Percentiles rank a stretch among this genome's conserved stretches.
Evolutionary conservation across 2,329 filamentous ascomycete genomes (phyloP).

Genomic region (Fusarium nygamai): DNA sequence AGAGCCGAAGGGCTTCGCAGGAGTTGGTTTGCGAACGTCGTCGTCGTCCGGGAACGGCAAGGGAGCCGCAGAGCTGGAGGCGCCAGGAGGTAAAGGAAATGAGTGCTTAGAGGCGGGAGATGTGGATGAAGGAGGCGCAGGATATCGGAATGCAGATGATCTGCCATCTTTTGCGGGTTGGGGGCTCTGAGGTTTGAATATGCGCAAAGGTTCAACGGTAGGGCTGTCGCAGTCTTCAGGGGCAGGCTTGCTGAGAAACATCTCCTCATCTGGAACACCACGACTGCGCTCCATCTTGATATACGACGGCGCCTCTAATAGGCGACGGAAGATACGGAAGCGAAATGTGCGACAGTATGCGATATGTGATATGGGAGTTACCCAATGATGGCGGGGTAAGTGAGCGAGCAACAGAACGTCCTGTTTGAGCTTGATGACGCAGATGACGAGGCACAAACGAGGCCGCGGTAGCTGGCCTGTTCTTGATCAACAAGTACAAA

Average conservation of each 20-base stretch:
- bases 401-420: background rate
- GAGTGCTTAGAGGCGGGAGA: conserved; percentile 61
- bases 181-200: conserved; percentile 80
- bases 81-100: conserved; percentile 73
- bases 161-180: conserved; percentile 59
- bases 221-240: conserved; percentile 72
- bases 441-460: background rate
- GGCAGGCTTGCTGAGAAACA: conserved; percentile 76
- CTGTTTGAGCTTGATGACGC: conserved; percentile 10
- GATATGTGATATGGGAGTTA: conserved; percentile 19
- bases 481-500: conserved; percentile 12
- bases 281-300: conserved; percentile 63
- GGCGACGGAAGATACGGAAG: conserved; percentile 2
- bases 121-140: conserved; percentile 56
- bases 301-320: conserved; percentile 6
- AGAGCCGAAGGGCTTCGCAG: conserved; percentile 57
- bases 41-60: conserved; percentile 80
- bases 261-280: conserved; percentile 80
- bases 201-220: conserved; percentile 83
- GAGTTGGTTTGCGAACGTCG: conserved; percentile 58
- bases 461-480: conserved; percentile 4
- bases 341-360: conserved; percentile 14
- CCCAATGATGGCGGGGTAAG: conserved; percentile 27
- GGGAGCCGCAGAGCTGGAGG: conserved; percentile 73
- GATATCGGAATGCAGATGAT: conserved; percentile 58